Base-by-base conservation (phyloP, 805 yeast genomes). In the Monosporozyma yasuniensis region DNA sequence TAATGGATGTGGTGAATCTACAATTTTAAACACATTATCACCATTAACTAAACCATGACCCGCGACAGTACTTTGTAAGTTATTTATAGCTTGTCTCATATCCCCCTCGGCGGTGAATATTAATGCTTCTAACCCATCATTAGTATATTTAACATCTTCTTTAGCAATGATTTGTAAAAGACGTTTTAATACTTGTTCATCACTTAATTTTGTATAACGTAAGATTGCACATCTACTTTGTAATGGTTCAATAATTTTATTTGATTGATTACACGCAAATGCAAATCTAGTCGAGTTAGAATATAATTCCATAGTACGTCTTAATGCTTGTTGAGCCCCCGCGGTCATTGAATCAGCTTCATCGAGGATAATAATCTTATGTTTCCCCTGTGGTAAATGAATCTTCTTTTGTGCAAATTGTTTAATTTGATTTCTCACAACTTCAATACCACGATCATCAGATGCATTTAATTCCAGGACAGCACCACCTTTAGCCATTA, bases 271-370 rank as follows among this genome's bases (percentile, higher is more conserved):
- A 71, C 99, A 93, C 0, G 98, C 97, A 72, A 93, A 93, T n/a
- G 96, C 97, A 72, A 93, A 93, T 60, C 99, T 77, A 7, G 99
- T 93, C 4, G 97, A 84, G 64, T 85, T 84, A n/a, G 97, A 85
- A 62, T 87, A 91, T 28, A 91, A 76, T 63, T 90, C 98, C 98
- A 89, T 89, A 1, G 96, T 89, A 63, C 97, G 77, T 67, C 97
- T 77, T 59, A 90, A 71, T 0, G 97, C 97, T 65, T 87, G 96
- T 65, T 89, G 97, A 2, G 97, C 96, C 37, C 96, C 96, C 0
- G 95, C 88, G 0, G 97, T 89, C 97, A 89, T 89, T 11, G 93
- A 83, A 64, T 89, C 97, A 0, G 96, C 97, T 68, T 89, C 99
- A 67, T 91, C 99, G 55, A 93, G 70, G 48, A 93, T 91, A 56